Base-by-base conservation (phyloP, 768 basidiomycete genomes). In the Lactarius deliciosus region DNA sequence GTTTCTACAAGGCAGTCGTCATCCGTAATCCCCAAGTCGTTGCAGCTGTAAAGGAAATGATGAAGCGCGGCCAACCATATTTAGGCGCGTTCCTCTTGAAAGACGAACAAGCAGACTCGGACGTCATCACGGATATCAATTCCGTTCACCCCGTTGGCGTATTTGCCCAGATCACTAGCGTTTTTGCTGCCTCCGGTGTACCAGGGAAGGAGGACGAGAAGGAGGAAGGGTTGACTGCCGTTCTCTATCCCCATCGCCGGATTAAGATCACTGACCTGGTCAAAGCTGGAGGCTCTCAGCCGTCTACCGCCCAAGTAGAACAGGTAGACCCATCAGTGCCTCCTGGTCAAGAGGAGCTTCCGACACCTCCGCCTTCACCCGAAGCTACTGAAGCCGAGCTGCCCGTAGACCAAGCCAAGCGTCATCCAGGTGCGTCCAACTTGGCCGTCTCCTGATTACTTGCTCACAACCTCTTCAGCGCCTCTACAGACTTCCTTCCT, bases 1-100 rank as follows among this genome's bases (percentile, higher is more conserved):
- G 95, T 36, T 97, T 98, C 77, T 98, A 98, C 83, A 97, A 98
- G 76, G 96, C 96, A 2, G 96, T 98, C 59, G 94, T 98, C 64
- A 84, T 99, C 60, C 86, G 89, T 25, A 92, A 98, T 70, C 93
- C 94, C 0, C 83, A 86, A 0, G 96, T 99, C 38, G 94, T 98
- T 45, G 86, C 88, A 9, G 94, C 95, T 16, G 91, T 99, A 74
- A 92, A 94, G 78, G 95, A 97, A 74, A 92, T 96, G 87, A 92
- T 96, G 85, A 90, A 90, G 71, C 93, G 94, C 53, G 96, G 96
- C 0, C 96, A 98, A 75, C 95, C 96, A 0, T 98, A 99, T 76
- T 85, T 99, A 65, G 96, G 96, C 60, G 96, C 95, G 32, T 98
- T 98, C 81, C 80, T 98, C 32, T 86, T 98, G 73, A 98, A 96